Conservation (phyloP, 2,329 filamentous ascomycete species). For the Monilinia aucupariae region DNA sequence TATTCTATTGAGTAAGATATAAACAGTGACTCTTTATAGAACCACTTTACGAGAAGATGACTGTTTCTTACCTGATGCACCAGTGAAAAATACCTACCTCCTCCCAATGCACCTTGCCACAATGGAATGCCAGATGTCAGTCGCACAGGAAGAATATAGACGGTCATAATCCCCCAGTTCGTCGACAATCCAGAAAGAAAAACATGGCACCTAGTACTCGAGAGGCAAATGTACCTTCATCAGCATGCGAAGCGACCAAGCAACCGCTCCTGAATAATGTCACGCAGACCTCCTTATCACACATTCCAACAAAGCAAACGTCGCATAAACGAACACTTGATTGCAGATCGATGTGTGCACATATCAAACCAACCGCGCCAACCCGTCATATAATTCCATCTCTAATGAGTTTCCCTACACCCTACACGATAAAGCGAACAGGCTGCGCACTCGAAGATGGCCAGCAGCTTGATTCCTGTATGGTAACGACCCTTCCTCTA, state of each 20-base stretch:
- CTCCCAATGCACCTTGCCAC: background rate
- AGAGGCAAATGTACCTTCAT: background rate
- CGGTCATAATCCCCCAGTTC: background rate
- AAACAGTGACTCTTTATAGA: background rate
- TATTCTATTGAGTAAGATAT: background rate
- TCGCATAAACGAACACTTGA: background rate
- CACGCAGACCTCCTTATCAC: background rate
- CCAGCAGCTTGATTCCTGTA: constrained; percentile 10
- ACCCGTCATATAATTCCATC: background rate
- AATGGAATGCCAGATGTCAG: no score
- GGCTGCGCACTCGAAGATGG: constrained; percentile 1
- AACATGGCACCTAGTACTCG: no score
- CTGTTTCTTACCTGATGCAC: background rate
- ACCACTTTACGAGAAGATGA: background rate
- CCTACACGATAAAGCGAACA: background rate
- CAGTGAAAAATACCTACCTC: background rate
- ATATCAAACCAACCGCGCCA: background rate
- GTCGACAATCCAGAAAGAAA: background rate
- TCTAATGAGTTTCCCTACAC: background rate
- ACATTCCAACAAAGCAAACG: background rate
- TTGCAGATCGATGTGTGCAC: background rate
- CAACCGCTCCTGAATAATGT: background rate
- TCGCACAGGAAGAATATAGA: background rate
- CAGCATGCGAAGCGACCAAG: background rate
- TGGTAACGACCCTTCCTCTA: background rate